phyloP scores from a whole-genome alignment of 2,329 filamentous ascomycete genomes.

The Ophiostoma novo-ulmi region DNA sequence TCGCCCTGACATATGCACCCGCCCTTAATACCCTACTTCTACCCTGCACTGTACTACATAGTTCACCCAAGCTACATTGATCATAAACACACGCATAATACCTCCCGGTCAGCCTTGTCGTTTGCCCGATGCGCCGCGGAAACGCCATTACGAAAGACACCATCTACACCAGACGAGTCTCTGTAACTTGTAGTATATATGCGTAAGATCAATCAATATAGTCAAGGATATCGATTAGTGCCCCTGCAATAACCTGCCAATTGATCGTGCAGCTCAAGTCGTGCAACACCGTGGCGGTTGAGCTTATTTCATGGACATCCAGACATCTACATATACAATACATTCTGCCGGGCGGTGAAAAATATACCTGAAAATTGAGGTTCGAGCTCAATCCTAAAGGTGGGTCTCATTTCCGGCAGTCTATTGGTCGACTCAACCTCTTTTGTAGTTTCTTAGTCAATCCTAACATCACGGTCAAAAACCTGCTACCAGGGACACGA shows the following conservation, averaged over 20 bases:
- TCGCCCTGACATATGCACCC: not conserved
- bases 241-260: too few relatives aligned
- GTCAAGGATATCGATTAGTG: too few relatives aligned
- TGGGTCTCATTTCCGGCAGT: not conserved
- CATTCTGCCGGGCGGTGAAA: constrained; percentile 24
- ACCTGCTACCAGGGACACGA: constrained; percentile 4
- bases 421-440: not conserved
- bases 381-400: not conserved
- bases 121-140: not conserved
- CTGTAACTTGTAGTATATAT: too few relatives aligned
- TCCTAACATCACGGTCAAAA: constrained; percentile 11
- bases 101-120: not conserved
- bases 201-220: too few relatives aligned
- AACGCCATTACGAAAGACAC: not conserved
- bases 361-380: constrained; percentile 24
- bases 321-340: not conserved
- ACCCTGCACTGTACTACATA: not conserved
- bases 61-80: not conserved
- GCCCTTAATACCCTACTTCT: not conserved
- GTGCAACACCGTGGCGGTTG: not conserved
- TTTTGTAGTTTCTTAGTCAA: constrained; percentile 1
- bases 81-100: not conserved
- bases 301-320: not conserved
- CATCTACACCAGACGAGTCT: too few relatives aligned
- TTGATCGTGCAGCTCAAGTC: not conserved